Evolutionary conservation across 768 basidiomycete species (phyloP).

Genomic region (Panaeolus papilionaceus): DNA sequence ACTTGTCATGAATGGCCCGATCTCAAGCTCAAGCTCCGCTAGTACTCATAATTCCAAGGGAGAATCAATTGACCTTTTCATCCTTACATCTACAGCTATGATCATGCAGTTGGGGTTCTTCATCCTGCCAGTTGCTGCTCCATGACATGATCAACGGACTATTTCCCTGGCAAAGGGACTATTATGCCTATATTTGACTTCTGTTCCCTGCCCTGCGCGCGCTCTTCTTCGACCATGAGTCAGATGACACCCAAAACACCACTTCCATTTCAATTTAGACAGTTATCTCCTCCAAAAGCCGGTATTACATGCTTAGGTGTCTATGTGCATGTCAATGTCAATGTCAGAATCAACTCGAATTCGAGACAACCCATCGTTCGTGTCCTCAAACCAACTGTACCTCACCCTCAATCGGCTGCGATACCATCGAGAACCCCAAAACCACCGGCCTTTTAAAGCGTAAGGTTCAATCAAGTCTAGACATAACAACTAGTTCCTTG

Average conservation of each 20-base stretch:
- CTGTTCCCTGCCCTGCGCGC: not conserved
- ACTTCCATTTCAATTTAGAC: conserved; percentile 3
- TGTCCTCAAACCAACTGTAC: not conserved
- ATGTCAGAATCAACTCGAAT: not conserved
- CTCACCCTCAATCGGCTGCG: conserved; percentile 7
- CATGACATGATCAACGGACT: not conserved
- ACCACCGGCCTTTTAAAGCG: not conserved
- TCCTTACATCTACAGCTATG: not conserved
- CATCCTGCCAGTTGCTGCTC: not conserved
- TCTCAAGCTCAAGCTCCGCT: too few relatives aligned
- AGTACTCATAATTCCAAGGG: too few relatives aligned
- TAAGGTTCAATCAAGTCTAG: not conserved
- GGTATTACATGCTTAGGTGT: not conserved
- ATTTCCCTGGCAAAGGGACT: not conserved
- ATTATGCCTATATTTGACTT: not conserved
- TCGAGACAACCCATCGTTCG: not conserved
- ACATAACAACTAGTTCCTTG: not conserved
- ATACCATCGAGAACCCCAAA: not conserved
- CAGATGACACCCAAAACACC: not conserved
- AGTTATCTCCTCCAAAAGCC: conserved; percentile 8
- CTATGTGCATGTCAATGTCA: conserved; percentile 6
- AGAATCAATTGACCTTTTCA: not conserved
- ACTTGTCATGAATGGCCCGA: too few relatives aligned
- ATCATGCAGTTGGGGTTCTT: not conserved
- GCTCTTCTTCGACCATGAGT: conserved; percentile 1